phyloP scores from a whole-genome alignment of 2,329 filamentous ascomycete species.

The Cytospora mali region DNA sequence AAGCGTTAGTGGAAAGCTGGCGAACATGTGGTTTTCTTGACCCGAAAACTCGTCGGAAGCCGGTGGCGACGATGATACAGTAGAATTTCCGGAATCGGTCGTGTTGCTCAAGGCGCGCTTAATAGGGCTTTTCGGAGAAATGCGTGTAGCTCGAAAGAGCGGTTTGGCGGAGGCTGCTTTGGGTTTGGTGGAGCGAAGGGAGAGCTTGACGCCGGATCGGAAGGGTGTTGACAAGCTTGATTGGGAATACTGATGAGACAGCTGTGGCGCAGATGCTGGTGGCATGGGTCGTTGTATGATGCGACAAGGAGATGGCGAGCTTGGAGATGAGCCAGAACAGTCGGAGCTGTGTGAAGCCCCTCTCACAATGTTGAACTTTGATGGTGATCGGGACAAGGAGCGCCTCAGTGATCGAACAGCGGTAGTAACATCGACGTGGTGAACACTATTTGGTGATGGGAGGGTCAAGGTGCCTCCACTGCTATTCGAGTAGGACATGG shows the following conservation, averaged over 20 bases:
- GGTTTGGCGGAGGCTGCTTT: conserved; percentile 57
- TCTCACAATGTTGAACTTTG: conserved; percentile 72
- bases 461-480: conserved; percentile 80
- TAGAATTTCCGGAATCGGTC: conserved; percentile 70
- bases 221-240: conserved; percentile 65
- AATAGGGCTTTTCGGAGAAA: conserved; percentile 78
- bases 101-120: conserved; percentile 75
- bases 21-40: conserved; percentile 46
- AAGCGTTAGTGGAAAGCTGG: conserved; percentile 36
- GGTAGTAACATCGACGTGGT: conserved; percentile 76
- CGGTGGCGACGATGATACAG: conserved; percentile 53
- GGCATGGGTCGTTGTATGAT: conserved; percentile 40
- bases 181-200: conserved; percentile 64
- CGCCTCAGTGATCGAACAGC: conserved; percentile 81
- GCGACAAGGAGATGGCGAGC: conserved; percentile 59
- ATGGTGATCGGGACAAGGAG: conserved; percentile 91
- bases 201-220: conserved; percentile 67
- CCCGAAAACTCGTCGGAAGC: conserved; percentile 41
- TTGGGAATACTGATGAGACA: conserved; percentile 40
- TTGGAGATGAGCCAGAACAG: conserved; percentile 55
- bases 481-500: conserved; percentile 62
- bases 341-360: conserved; percentile 51
- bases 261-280: conserved; percentile 40
- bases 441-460: conserved; percentile 80
- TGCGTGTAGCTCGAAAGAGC: conserved; percentile 60